Percentiles rank a stretch among this genome's conserved stretches.
Conservation (phyloP, 1,284 basidiomycete species). For the Caloboletus inedulis region DNA sequence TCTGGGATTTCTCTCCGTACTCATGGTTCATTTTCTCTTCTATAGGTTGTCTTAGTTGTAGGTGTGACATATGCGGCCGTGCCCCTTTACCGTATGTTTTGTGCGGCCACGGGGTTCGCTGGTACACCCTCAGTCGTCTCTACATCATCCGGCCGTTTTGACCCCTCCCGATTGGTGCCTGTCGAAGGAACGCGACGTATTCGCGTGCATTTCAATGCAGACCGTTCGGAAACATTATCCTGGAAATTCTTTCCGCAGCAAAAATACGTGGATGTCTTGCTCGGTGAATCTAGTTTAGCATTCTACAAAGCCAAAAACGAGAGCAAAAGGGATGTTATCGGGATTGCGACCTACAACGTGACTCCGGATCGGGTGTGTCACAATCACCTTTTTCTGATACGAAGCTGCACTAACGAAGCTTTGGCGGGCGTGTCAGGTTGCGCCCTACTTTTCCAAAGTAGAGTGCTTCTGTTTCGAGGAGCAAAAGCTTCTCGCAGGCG, state of each 20-base stretch:
- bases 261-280: conserved; percentile 86
- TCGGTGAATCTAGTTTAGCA: conserved; percentile 94
- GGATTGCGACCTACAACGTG: conserved; percentile 98
- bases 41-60: conserved; percentile 73
- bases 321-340: conserved; percentile 86
- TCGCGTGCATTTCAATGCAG: conserved; percentile 95
- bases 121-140: conserved; percentile 83
- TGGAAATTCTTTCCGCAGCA: conserved; percentile 95
- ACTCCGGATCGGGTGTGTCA: conserved; percentile 80
- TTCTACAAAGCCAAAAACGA: conserved; percentile 96
- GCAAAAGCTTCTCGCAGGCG: conserved; percentile 90
- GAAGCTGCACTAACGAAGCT: neutral
- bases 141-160: conserved; percentile 70
- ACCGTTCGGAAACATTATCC: conserved; percentile 83
- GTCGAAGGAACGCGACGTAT: conserved; percentile 72
- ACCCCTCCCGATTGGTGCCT: conserved; percentile 78
- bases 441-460: conserved; percentile 98
- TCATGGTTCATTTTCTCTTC: conserved; percentile 1
- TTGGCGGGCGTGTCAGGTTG: conserved; percentile 56
- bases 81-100: conserved; percentile 96
- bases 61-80: conserved; percentile 96
- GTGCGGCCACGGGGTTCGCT: conserved; percentile 94
- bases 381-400: neutral
- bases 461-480: conserved; percentile 99
- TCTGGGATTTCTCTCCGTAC: neutral